These are phyloP conservation scores for Cryptococcus amylolentus DNA, from an alignment of 1,284 basidiomycete genomes.

Conservation along the genomic window DNA sequence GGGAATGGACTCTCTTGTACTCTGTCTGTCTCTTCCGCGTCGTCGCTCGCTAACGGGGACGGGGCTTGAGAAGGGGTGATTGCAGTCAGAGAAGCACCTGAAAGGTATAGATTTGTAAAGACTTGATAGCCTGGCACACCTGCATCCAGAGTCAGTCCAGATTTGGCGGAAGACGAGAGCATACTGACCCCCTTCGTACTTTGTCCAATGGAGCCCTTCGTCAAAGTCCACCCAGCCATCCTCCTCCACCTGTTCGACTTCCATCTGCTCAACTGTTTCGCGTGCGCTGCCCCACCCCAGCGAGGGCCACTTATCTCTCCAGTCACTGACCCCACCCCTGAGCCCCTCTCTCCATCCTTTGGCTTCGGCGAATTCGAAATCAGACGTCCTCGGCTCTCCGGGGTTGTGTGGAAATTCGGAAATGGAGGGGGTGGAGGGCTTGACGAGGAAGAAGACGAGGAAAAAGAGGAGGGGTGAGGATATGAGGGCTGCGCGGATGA, in stretches of 20 bases:
- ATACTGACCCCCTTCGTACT: constrained; percentile 33
- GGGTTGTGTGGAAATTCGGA: neutral
- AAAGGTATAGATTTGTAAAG: constrained; percentile 38
- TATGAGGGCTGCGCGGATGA: neutral
- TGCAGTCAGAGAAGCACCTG: constrained; percentile 18
- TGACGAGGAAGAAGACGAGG: neutral
- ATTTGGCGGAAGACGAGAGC: neutral
- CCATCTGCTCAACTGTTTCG: neutral
- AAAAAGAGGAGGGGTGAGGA: neutral
- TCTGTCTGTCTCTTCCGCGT: constrained; percentile 13
- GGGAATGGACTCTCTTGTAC: constrained; percentile 5
- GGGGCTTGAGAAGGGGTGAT: constrained; percentile 5
- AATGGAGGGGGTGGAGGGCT: neutral
- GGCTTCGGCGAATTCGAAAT: neutral
- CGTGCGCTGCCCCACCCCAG: neutral
- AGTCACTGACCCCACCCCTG: neutral
- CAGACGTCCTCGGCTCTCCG: neutral
- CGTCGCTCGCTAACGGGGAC: neutral
- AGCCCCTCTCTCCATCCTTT: neutral
- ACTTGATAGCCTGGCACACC: constrained; percentile 35
- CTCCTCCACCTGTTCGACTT: neutral
- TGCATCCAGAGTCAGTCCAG: constrained; percentile 3
- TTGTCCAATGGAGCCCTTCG: constrained; percentile 18
- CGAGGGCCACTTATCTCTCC: constrained; percentile 1
- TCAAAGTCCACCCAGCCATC: constrained; percentile 27